Evolutionary conservation across 164 flowering plant genomes (phyloP).

Genomic region (Echeveria elegans): DNA sequence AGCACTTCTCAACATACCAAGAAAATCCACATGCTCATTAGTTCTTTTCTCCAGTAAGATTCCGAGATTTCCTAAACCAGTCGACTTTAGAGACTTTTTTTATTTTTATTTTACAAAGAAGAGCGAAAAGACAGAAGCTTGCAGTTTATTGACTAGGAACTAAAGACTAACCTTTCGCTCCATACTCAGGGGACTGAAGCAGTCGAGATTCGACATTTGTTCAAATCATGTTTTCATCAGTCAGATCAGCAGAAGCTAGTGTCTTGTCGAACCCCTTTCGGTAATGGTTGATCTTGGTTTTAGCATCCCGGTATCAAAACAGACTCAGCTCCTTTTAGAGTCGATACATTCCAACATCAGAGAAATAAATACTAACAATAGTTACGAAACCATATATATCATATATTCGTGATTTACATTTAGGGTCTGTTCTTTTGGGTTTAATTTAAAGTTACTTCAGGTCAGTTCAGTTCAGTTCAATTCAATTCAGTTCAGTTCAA

Average conservation of each 20-base stretch:
- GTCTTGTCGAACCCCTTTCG: slow-evolving; percentile 7
- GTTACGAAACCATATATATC: no score
- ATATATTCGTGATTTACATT: no score
- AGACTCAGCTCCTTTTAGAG: not conserved
- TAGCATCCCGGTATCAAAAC: not conserved
- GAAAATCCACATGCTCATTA: slow-evolving; percentile 36
- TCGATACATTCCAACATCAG: not conserved
- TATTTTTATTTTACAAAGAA: not conserved
- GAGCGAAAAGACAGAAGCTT: not conserved
- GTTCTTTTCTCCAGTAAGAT: slow-evolving; percentile 32
- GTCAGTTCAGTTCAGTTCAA: no score
- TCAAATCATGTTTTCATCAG: not conserved
- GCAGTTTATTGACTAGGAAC: not conserved
- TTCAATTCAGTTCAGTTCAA: no score
- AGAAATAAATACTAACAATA: no score
- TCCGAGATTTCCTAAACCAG: slow-evolving; percentile 29
- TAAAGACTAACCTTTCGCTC: not conserved
- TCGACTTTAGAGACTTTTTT: not conserved
- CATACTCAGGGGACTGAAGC: not conserved
- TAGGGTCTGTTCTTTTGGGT: not conserved
- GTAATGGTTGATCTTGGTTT: slow-evolving; percentile 2
- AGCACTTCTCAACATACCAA: slow-evolving; percentile 63
- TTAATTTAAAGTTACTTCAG: no score
- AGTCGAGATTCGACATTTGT: not conserved
- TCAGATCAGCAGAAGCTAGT: not conserved